phyloP scores from a whole-genome alignment of 768 basidiomycete species.

The Mycena maculata region DNA sequence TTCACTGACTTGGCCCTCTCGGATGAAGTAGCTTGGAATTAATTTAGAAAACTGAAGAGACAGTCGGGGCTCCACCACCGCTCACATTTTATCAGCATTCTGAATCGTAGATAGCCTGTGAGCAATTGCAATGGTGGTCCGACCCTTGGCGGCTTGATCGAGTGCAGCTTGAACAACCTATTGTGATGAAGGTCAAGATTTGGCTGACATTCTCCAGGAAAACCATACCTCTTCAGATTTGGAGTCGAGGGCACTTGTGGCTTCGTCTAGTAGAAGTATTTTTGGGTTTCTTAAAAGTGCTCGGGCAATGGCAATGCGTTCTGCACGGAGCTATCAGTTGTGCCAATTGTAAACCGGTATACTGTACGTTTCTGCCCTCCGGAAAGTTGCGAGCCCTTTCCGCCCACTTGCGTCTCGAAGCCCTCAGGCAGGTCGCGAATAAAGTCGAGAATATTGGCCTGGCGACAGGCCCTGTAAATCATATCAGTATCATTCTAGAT shows the following conservation, averaged over 20 bases:
- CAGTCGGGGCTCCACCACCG: neutral
- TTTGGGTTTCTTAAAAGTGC: constrained; percentile 90
- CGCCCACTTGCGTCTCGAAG: constrained; percentile 91
- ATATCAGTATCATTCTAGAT: too few relatives aligned
- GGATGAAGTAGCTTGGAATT: constrained; percentile 1
- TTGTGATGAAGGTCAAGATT: neutral
- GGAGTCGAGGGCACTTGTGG: constrained; percentile 61
- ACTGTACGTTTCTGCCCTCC: constrained; percentile 86
- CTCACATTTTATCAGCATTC: constrained; percentile 8
- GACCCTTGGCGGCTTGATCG: constrained; percentile 89
- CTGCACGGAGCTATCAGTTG: constrained; percentile 39
- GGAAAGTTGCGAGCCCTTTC: constrained; percentile 88
- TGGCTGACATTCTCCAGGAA: neutral
- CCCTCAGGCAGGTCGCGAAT: constrained; percentile 87
- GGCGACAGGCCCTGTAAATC: constrained; percentile 67
- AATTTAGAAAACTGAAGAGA: neutral
- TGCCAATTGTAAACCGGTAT: neutral
- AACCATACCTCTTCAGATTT: constrained; percentile 81
- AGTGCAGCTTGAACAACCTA: constrained; percentile 83
- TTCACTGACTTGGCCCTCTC: constrained; percentile 1
- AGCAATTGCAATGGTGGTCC: constrained; percentile 95
- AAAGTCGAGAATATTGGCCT: constrained; percentile 93
- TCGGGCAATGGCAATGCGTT: constrained; percentile 85
- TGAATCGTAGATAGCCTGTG: constrained; percentile 4
- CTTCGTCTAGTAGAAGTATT: constrained; percentile 88